These are phyloP conservation scores for Vitellaria paradoxa DNA, from an alignment of 179 eudicot genomes.

Conservation along the genomic window DNA sequence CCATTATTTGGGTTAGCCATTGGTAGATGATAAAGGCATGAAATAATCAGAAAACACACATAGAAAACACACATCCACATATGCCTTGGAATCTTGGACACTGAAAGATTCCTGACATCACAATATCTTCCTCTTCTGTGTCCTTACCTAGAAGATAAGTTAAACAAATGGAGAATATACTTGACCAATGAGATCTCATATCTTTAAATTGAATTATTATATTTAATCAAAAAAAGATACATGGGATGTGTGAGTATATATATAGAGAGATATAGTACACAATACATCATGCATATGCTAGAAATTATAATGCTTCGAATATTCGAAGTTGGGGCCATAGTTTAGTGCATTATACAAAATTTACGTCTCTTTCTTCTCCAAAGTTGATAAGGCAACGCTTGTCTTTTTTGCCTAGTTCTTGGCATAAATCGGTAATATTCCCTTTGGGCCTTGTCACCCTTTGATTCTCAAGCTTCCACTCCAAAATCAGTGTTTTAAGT, in stretches of 20 bases:
- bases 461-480: neutral
- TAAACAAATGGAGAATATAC: slow-evolving; percentile 38
- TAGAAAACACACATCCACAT: neutral
- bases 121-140: slow-evolving; percentile 20
- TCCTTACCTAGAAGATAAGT: slow-evolving; percentile 24
- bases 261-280: too few species aligned
- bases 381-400: neutral
- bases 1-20: neutral
- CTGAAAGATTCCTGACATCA: slow-evolving; percentile 24
- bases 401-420: neutral
- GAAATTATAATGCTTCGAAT: slow-evolving; percentile 14
- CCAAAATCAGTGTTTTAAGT: neutral
- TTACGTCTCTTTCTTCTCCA: neutral
- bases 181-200: slow-evolving; percentile 24
- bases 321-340: slow-evolving; percentile 9
- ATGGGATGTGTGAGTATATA: too few species aligned
- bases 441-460: neutral
- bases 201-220: neutral
- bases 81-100: slow-evolving; percentile 23
- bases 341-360: neutral
- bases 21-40: neutral
- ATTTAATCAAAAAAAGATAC: too few species aligned
- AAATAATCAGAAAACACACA: neutral
- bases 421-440: neutral
- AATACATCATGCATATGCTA: too few species aligned